These are phyloP conservation scores for Spathaspora sp. DNA, from an alignment of 1,139 yeast genomes.

Conservation along the genomic window DNA sequence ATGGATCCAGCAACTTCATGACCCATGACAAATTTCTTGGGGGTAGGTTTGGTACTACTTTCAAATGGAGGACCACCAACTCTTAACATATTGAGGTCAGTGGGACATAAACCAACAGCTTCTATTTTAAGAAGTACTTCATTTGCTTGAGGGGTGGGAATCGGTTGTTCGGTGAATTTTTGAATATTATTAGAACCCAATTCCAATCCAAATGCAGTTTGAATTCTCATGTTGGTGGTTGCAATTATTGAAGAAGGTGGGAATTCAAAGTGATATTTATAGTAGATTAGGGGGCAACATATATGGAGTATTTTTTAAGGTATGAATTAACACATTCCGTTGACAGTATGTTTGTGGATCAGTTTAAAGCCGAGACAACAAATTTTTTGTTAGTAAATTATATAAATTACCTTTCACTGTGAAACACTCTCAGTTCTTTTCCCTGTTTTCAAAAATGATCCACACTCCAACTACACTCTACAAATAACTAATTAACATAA, in stretches of 20 bases:
- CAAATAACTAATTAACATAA: background rate
- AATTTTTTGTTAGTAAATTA: too few relatives aligned
- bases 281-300: too few relatives aligned
- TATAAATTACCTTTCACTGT: too few relatives aligned
- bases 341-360: too few relatives aligned
- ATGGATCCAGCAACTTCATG: constrained; percentile 58
- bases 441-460: too few relatives aligned
- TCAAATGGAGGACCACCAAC: constrained; percentile 20
- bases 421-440: too few relatives aligned
- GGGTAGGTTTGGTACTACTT: constrained; percentile 16
- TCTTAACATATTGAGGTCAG: constrained; percentile 47
- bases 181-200: constrained; percentile 20
- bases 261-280: too few relatives aligned
- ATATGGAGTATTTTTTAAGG: too few relatives aligned
- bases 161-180: constrained; percentile 31
- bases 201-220: constrained; percentile 26
- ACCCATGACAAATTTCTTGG: constrained; percentile 48
- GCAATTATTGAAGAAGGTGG: too few relatives aligned
- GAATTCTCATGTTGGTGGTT: constrained; percentile 13
- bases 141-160: constrained; percentile 33
- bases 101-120: constrained; percentile 54
- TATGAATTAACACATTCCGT: too few relatives aligned
- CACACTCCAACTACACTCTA: background rate
- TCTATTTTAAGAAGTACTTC: constrained; percentile 47
- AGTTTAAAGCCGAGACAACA: too few relatives aligned